Conservation (phyloP, 495 filamentous ascomycete genomes). For the Collariella sp. region DNA sequence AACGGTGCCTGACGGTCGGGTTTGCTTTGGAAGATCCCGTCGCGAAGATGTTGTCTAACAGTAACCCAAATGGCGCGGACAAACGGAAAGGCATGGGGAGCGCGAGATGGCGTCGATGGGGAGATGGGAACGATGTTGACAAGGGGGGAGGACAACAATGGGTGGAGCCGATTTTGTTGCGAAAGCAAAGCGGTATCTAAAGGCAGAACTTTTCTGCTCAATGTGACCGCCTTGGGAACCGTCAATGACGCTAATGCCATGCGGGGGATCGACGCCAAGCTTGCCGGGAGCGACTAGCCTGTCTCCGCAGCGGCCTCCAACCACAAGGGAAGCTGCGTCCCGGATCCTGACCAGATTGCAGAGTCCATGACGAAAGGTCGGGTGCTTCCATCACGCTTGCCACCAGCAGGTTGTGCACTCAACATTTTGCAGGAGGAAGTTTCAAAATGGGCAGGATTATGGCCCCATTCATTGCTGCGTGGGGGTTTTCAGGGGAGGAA, state of each 20-base stretch:
- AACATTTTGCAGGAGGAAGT: neutral
- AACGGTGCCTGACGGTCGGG: neutral
- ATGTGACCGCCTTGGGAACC: neutral
- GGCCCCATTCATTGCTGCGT: no score
- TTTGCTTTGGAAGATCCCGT: no score
- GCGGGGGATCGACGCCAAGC: constrained; percentile 6
- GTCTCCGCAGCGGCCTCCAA: neutral
- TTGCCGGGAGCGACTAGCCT: neutral
- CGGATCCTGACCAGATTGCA: neutral
- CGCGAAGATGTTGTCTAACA: no score
- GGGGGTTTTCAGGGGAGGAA: neutral
- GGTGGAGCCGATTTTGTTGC: neutral
- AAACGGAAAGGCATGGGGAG: no score
- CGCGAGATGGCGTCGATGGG: neutral
- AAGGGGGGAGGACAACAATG: neutral
- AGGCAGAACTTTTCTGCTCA: neutral
- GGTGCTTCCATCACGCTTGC: neutral
- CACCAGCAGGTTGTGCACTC: neutral
- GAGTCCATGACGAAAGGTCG: neutral
- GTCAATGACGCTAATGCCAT: constrained; percentile 1
- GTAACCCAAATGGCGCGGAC: no score
- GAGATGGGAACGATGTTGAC: neutral
- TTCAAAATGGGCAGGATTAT: neutral
- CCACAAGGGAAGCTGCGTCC: no score
- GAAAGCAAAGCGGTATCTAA: neutral